Conservation (phyloP, 345 rosid genomes). For the Limnanthes douglasii region DNA sequence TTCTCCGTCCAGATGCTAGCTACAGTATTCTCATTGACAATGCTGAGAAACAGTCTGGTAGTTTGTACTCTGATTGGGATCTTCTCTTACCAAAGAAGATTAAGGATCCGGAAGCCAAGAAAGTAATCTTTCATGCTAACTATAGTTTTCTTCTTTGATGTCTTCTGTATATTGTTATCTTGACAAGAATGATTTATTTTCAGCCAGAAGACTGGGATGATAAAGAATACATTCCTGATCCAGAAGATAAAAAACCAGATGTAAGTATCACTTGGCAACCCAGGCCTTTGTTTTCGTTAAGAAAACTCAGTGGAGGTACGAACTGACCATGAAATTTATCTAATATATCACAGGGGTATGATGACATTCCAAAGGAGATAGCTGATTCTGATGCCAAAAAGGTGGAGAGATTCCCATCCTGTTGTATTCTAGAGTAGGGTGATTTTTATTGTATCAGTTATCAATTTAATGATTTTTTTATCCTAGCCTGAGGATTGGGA, state of each 20-base stretch:
- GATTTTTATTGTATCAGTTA: background rate
- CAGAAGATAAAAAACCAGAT: constrained; percentile 94
- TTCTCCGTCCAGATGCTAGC: constrained; percentile 88
- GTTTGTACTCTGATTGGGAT: constrained; percentile 88
- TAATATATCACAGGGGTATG: constrained; percentile 41
- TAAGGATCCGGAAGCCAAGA: constrained; percentile 90
- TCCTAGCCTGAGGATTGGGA: constrained; percentile 98
- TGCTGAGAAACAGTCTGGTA: constrained; percentile 86
- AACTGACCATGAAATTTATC: background rate
- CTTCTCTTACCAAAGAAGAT: constrained; percentile 82
- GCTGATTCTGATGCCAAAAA: constrained; percentile 76
- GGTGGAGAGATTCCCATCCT: constrained; percentile 26
- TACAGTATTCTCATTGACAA: constrained; percentile 87
- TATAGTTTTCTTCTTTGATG: background rate
- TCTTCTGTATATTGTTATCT: background rate
- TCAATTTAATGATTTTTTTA: constrained; percentile 1
- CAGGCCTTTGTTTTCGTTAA: background rate
- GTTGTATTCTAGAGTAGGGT: background rate
- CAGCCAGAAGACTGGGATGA: constrained; percentile 99
- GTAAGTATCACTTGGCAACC: constrained; percentile 12
- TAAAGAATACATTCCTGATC: constrained; percentile 76
- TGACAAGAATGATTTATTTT: constrained; percentile 1
- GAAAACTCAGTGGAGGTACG: background rate
- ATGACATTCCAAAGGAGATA: constrained; percentile 91
- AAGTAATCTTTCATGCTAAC: constrained; percentile 21